phyloP scores from a whole-genome alignment of 352 stramenopile genomes.

The Phytophthora brassicae region DNA sequence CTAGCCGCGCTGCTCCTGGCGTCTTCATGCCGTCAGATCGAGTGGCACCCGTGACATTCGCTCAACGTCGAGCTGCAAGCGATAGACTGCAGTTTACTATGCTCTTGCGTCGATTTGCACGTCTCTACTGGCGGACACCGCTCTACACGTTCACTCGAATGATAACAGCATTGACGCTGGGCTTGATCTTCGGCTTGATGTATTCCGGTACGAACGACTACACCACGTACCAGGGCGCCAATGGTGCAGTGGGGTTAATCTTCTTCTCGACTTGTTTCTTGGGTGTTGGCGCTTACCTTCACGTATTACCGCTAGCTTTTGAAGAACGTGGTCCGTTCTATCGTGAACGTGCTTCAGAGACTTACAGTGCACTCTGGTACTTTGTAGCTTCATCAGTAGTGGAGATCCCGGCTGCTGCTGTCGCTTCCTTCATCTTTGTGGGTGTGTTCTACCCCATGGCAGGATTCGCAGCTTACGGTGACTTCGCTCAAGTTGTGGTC shows the following conservation, averaged over 20 bases:
- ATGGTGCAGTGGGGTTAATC: constrained; percentile 63
- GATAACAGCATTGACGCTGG: constrained; percentile 38
- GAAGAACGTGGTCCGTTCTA: constrained; percentile 91
- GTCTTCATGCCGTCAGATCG: constrained; percentile 39
- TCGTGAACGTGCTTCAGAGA: constrained; percentile 87
- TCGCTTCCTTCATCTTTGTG: constrained; percentile 53
- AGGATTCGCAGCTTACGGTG: constrained; percentile 51
- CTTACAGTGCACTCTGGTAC: constrained; percentile 88
- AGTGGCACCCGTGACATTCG: constrained; percentile 30
- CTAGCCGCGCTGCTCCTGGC: constrained; percentile 31
- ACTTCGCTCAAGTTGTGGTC: constrained; percentile 31
- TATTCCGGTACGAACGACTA: constrained; percentile 44
- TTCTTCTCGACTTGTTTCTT: constrained; percentile 84
- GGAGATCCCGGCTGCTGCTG: constrained; percentile 80
- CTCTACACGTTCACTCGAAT: constrained; percentile 75
- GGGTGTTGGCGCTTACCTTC: constrained; percentile 63
- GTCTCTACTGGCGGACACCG: constrained; percentile 86
- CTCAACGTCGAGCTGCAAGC: constrained; percentile 33
- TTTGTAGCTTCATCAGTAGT: constrained; percentile 70
- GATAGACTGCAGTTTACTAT: constrained; percentile 38
- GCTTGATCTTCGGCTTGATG: constrained; percentile 48
- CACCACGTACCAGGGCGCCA: constrained; percentile 42
- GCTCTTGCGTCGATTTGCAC: constrained; percentile 57
- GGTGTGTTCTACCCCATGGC: constrained; percentile 77
- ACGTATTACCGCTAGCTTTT: constrained; percentile 71